Percentiles rank a stretch among this genome's conserved stretches.
These are phyloP conservation scores for Brassica juncea DNA, from an alignment of 345 rosid genomes.

Conservation along the genomic window DNA sequence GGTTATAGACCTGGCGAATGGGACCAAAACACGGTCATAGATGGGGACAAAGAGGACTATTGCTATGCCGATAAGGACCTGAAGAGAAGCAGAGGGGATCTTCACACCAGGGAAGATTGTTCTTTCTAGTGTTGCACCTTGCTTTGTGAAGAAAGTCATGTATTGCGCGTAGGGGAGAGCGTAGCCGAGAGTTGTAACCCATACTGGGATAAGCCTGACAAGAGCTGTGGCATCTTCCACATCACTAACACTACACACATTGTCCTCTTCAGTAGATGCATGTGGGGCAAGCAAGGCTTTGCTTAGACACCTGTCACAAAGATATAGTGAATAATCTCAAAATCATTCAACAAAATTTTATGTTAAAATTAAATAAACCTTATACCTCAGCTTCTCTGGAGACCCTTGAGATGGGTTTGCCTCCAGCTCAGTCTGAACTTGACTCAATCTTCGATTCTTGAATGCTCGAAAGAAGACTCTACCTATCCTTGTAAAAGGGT, in stretches of 20 bases:
- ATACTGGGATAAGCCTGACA: slow-evolving; percentile 51
- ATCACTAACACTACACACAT: slow-evolving; percentile 16
- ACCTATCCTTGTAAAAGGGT: background rate
- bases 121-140: slow-evolving; percentile 59
- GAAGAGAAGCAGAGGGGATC: slow-evolving; percentile 44
- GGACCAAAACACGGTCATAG: slow-evolving; percentile 52
- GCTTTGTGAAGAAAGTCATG: slow-evolving; percentile 55
- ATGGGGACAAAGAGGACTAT: slow-evolving; percentile 46
- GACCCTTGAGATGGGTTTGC: background rate
- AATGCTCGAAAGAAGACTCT: background rate
- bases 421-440: background rate
- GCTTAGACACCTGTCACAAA: background rate
- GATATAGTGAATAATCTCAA: background rate
- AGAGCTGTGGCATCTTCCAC: slow-evolving; percentile 54
- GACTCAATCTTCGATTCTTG: background rate
- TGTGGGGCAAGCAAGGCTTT: background rate
- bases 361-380: background rate
- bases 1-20: slow-evolving; percentile 34
- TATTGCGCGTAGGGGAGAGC: background rate
- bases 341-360: background rate
- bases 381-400: background rate
- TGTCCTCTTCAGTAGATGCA: background rate
- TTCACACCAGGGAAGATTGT: slow-evolving; percentile 31
- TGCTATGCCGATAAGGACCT: slow-evolving; percentile 43
- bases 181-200: slow-evolving; percentile 30